Evolutionary conservation across 352 stramenopile genomes (phyloP).

Genomic region (Globisporangium megalacanthum): DNA sequence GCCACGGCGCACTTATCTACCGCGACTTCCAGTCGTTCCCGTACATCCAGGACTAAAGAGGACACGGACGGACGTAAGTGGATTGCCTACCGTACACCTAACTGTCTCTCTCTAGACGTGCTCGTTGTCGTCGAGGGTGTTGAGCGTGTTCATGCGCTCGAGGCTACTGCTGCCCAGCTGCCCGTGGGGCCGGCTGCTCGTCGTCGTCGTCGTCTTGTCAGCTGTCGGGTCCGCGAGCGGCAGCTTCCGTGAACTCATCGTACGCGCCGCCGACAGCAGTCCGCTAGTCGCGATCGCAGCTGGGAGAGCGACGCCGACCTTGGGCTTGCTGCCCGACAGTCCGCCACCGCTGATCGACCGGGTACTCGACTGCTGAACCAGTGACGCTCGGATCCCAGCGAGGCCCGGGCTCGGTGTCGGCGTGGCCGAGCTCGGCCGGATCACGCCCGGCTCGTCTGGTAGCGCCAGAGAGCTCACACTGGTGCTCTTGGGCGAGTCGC

Average conservation of each 20-base stretch:
- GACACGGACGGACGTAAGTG: not conserved
- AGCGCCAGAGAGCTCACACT: conserved; percentile 8
- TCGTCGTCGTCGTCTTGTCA: not conserved
- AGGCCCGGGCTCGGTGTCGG: not conserved
- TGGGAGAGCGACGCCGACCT: too few relatives aligned
- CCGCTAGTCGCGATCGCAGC: too few relatives aligned
- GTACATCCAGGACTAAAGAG: conserved; percentile 56
- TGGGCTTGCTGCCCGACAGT: not conserved
- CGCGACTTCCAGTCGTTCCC: conserved; percentile 68
- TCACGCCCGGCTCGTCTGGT: not conserved
- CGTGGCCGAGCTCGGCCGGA: not conserved
- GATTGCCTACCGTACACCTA: too few relatives aligned
- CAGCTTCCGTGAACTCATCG: too few relatives aligned
- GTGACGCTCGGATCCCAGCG: conserved; percentile 4
- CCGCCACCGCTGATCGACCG: not conserved
- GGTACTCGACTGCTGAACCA: conserved; percentile 12
- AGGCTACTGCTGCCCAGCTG: not conserved
- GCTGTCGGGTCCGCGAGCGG: not conserved
- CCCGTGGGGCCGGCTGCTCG: not conserved
- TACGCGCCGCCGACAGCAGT: too few relatives aligned
- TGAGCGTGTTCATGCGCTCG: conserved; percentile 9
- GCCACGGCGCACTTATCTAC: conserved; percentile 48
- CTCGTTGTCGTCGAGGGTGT: conserved; percentile 9
- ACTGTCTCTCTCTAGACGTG: not conserved
- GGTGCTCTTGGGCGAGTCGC: conserved; percentile 13